phyloP scores from a whole-genome alignment of 495 filamentous ascomycete species.

The Xanthoparmelia taractica region DNA sequence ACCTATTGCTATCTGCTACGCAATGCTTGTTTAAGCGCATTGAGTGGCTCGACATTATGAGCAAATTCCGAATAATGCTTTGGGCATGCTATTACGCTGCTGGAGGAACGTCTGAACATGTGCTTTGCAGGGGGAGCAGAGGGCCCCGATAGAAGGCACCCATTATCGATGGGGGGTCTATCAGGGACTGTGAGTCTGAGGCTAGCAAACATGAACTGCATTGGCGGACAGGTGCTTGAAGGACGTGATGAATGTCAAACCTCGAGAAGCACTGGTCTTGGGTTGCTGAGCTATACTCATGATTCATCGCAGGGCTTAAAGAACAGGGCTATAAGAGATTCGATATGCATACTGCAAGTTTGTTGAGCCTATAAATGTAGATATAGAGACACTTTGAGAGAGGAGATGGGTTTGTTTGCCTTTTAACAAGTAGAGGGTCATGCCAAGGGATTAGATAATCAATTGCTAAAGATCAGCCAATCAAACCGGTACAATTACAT shows the following conservation, averaged over 20 bases:
- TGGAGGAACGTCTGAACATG: not conserved
- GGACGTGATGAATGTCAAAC: too few relatives aligned
- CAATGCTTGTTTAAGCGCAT: not conserved
- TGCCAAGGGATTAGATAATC: constrained; percentile 1
- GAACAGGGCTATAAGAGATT: too few relatives aligned
- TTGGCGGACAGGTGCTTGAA: too few relatives aligned
- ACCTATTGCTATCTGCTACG: not conserved
- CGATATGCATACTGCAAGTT: too few relatives aligned
- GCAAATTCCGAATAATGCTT: not conserved
- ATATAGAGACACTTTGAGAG: too few relatives aligned
- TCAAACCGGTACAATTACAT: not conserved
- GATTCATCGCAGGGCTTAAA: too few relatives aligned
- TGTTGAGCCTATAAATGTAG: too few relatives aligned
- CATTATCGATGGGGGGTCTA: too few relatives aligned
- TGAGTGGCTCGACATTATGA: not conserved
- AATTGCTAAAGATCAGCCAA: not conserved
- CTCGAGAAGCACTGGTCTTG: not conserved
- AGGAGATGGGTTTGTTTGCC: too few relatives aligned
- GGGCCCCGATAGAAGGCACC: not conserved
- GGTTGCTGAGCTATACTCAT: not conserved
- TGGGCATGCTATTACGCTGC: not conserved
- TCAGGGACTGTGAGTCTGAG: too few relatives aligned
- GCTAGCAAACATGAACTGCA: too few relatives aligned
- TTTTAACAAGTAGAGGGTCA: too few relatives aligned
- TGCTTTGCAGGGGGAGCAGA: not conserved